Percentiles rank a stretch among this genome's conserved stretches.
These are phyloP conservation scores for Patellifolia procumbens DNA, from an alignment of 179 eudicot species.

Conservation along the genomic window DNA sequence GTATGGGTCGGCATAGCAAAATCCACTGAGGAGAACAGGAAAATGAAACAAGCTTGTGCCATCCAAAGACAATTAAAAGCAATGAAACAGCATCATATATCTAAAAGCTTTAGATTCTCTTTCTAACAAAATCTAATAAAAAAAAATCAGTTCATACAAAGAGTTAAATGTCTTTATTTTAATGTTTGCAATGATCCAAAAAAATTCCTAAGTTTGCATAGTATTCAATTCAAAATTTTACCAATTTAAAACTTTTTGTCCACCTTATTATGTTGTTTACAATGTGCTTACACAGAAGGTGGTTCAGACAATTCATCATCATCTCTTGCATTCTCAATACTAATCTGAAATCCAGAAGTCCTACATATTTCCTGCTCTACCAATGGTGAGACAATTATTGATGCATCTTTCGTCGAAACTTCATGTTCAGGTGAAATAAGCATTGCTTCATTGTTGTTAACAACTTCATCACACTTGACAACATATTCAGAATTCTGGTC, in stretches of 20 bases:
- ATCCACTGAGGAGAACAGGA: no score
- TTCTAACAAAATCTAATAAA: background rate
- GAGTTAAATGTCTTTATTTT: background rate
- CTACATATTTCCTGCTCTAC: conserved; percentile 11
- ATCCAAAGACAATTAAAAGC: no score
- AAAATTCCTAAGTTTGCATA: background rate
- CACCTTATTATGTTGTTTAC: conserved; percentile 16
- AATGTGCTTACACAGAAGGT: conserved; percentile 25
- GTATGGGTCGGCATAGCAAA: no score
- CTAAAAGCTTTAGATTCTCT: no score
- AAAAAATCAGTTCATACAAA: background rate
- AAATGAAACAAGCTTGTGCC: no score
- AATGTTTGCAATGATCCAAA: background rate
- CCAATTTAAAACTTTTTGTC: background rate
- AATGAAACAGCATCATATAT: no score
- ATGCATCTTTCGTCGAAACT: background rate
- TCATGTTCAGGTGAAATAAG: conserved; percentile 14
- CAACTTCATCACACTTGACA: conserved; percentile 2
- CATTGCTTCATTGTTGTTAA: background rate
- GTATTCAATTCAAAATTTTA: background rate
- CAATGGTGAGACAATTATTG: background rate
- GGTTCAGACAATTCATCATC: conserved; percentile 25
- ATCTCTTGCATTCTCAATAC: conserved; percentile 29
- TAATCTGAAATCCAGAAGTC: conserved; percentile 28
- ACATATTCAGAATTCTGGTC: background rate